Percentiles rank a stretch among this genome's conserved stretches.
Evolutionary conservation across 2,329 filamentous ascomycete genomes (phyloP).

Genomic region (Fusarium devonianum): DNA sequence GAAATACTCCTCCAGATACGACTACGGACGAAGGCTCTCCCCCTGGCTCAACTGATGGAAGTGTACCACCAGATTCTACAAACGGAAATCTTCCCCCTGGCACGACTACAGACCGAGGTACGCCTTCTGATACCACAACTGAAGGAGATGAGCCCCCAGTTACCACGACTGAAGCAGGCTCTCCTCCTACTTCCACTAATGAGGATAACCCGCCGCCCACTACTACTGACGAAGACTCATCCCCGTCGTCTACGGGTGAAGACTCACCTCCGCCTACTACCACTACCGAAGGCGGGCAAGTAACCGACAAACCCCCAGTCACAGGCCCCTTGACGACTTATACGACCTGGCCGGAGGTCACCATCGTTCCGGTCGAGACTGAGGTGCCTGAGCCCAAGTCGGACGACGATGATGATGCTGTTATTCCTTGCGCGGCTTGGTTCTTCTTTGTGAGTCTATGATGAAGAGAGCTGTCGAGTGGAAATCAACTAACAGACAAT

Average conservation of each 20-base stretch:
- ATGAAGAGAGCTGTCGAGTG: neutral
- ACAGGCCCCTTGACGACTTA: constrained; percentile 11
- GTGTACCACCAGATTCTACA: neutral
- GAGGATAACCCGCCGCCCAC: neutral
- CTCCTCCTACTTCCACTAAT: neutral
- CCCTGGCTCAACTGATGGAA: neutral
- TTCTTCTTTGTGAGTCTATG: constrained; percentile 16
- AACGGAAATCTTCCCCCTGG: neutral
- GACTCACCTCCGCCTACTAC: neutral
- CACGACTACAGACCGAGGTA: neutral
- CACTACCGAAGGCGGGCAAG: neutral
- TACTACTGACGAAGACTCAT: too few species aligned
- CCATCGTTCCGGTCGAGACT: constrained; percentile 5
- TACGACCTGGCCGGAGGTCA: constrained; percentile 12
- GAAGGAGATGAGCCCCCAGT: too few species aligned
- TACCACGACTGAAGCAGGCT: neutral
- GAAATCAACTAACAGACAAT: neutral
- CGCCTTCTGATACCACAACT: too few species aligned
- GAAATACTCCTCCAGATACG: neutral
- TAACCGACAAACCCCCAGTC: neutral
- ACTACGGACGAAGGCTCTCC: neutral
- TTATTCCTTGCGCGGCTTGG: constrained; percentile 10
- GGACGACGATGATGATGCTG: constrained; percentile 1
- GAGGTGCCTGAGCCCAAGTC: constrained; percentile 2
- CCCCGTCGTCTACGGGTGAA: too few species aligned